phyloP scores from a whole-genome alignment of 257 asterid species.

The Lycium barbarum region DNA sequence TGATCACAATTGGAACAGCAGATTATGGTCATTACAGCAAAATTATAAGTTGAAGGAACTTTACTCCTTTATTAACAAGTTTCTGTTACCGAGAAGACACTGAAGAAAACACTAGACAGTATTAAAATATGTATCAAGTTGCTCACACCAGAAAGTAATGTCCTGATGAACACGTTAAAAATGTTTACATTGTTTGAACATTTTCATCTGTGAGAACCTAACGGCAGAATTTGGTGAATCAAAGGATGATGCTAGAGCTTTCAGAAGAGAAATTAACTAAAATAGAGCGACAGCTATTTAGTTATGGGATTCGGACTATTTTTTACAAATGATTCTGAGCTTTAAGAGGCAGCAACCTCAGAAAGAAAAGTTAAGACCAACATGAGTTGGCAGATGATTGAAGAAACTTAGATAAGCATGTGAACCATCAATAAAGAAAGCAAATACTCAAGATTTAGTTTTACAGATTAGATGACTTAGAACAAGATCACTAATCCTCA shows the following conservation, averaged over 20 bases:
- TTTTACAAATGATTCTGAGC: neutral
- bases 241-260: neutral
- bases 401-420: neutral
- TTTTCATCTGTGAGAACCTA: neutral
- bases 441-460: constrained; percentile 5
- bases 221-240: neutral
- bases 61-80: neutral
- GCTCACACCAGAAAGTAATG: neutral
- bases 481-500: neutral
- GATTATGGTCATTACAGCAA: neutral
- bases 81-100: neutral
- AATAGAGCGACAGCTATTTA: neutral
- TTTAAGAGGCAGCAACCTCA: neutral
- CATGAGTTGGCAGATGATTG: neutral
- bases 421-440: neutral
- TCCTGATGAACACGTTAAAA: neutral
- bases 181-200: neutral
- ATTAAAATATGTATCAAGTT: neutral
- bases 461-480: neutral
- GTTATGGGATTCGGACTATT: neutral
- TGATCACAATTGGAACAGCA: neutral
- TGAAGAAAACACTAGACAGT: neutral
- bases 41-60: neutral
- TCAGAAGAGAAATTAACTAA: neutral
- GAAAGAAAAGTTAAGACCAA: neutral